Percentiles rank a stretch among this genome's conserved stretches.
Conservation (phyloP, 2,329 filamentous ascomycete species). For the Cercospora citrullina region DNA sequence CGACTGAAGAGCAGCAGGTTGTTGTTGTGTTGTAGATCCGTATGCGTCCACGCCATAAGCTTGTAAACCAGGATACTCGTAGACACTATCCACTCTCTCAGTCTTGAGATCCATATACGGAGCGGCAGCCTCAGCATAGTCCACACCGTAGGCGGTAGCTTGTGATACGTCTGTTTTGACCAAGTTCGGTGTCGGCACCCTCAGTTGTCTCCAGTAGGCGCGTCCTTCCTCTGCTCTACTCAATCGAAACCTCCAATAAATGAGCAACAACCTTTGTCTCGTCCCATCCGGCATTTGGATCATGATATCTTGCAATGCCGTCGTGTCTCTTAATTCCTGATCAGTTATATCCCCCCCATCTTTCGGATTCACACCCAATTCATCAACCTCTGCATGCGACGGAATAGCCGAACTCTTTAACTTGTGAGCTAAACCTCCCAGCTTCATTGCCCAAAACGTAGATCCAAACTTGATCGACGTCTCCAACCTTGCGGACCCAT, state of each 20-base stretch:
- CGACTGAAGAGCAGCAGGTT: constrained; percentile 30
- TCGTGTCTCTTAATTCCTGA: constrained; percentile 40
- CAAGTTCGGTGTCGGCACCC: constrained; percentile 22
- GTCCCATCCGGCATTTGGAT: constrained; percentile 35
- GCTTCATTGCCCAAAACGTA: constrained; percentile 46
- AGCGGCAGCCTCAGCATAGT: background rate
- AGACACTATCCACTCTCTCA: constrained; percentile 29
- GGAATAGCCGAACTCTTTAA: background rate
- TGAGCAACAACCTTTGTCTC: constrained; percentile 33
- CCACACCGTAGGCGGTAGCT: background rate
- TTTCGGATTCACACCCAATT: background rate
- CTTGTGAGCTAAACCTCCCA: constrained; percentile 35
- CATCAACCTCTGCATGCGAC: background rate
- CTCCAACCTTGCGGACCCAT: constrained; percentile 26
- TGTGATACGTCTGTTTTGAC: background rate
- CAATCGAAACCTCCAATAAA: constrained; percentile 36
- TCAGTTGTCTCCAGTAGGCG: constrained; percentile 34
- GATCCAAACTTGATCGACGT: constrained; percentile 44
- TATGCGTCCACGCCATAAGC: constrained; percentile 16
- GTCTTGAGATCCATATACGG: constrained; percentile 15
- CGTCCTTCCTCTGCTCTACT: constrained; percentile 27
- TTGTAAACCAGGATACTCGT: constrained; percentile 23
- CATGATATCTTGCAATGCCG: constrained; percentile 47
- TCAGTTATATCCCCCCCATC: constrained; percentile 33
- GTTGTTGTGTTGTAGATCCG: constrained; percentile 4